These are phyloP conservation scores for Nitzschia sp. DNA, from an alignment of 108 stramenopile species.

Conservation along the genomic window DNA sequence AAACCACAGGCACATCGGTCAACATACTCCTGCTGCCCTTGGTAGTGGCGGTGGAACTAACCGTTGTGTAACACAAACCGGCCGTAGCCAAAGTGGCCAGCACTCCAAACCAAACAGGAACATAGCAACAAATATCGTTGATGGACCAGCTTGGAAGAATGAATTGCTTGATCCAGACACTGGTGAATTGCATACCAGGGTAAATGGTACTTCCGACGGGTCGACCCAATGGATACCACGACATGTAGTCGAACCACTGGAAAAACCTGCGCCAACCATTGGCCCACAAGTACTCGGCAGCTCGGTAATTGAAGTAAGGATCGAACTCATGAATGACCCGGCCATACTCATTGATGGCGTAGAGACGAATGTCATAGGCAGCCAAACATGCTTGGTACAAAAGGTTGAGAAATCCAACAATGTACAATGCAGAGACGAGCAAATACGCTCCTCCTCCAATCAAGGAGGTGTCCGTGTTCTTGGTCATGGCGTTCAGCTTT, in stretches of 20 bases:
- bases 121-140: conserved; percentile 91
- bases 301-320: conserved; percentile 92
- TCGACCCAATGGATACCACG: conserved; percentile 95
- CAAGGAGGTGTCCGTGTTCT: conserved; percentile 8
- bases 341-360: conserved; percentile 85
- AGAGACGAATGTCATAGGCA: conserved; percentile 78
- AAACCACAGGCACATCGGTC: conserved; percentile 58
- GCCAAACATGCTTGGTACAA: conserved; percentile 33
- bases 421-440: conserved; percentile 27
- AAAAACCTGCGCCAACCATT: conserved; percentile 68
- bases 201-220: conserved; percentile 99
- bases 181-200: conserved; percentile 96
- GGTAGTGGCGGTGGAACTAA: conserved; percentile 13
- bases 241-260: conserved; percentile 88
- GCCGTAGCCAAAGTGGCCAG: conserved; percentile 71
- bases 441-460: conserved; percentile 7
- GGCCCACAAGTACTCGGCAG: conserved; percentile 72
- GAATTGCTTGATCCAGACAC: conserved; percentile 79
- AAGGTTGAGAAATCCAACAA: conserved; percentile 29
- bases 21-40: conserved; percentile 41
- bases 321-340: conserved; percentile 85
- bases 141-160: conserved; percentile 70
- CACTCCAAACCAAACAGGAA: conserved; percentile 92
- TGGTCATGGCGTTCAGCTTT: not conserved
- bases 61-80: conserved; percentile 58